Evolutionary conservation across 2,329 filamentous ascomycete species (phyloP).

Genomic region (Colletotrichum orbiculare): DNA sequence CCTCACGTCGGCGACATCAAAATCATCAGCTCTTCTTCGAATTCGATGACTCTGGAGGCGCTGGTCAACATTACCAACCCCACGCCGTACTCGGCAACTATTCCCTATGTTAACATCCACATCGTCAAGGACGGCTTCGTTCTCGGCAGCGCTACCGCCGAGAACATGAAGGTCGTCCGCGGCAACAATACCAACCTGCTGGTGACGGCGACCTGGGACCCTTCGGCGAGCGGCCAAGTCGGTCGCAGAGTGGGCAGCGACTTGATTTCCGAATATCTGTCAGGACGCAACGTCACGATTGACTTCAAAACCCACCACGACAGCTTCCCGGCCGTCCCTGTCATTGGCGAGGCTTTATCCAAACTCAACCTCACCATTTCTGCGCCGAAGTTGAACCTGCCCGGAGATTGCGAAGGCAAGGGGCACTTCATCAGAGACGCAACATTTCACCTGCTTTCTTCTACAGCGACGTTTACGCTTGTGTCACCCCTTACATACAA

Average conservation of each 20-base stretch:
- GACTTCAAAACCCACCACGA: slow-evolving; percentile 76
- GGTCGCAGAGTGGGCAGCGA: slow-evolving; percentile 74
- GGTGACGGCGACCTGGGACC: slow-evolving; percentile 80
- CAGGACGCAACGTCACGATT: slow-evolving; percentile 85
- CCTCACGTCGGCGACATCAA: slow-evolving; percentile 78
- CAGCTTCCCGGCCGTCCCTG: slow-evolving; percentile 79
- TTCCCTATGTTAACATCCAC: slow-evolving; percentile 85
- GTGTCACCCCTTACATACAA: slow-evolving; percentile 80
- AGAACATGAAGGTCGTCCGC: slow-evolving; percentile 70
- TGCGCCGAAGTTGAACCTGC: slow-evolving; percentile 74
- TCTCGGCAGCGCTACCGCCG: slow-evolving; percentile 79
- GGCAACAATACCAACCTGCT: slow-evolving; percentile 79
- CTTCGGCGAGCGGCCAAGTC: slow-evolving; percentile 70
- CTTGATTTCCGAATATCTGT: slow-evolving; percentile 86
- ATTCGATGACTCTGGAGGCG: slow-evolving; percentile 77
- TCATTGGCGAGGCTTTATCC: slow-evolving; percentile 78
- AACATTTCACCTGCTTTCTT: slow-evolving; percentile 87
- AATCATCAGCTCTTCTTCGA: slow-evolving; percentile 77
- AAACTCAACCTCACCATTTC: slow-evolving; percentile 77
- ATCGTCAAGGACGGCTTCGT: slow-evolving; percentile 78
- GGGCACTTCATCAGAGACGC: slow-evolving; percentile 85
- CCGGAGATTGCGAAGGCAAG: slow-evolving; percentile 59
- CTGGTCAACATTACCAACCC: slow-evolving; percentile 89
- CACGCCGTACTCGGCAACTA: slow-evolving; percentile 81
- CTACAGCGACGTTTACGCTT: slow-evolving; percentile 85